A percentile compares a stretch with the other conserved stretches of the same genome.
Evolutionary conservation across 148 eudicot genomes (phyloP).

Genomic region (Silene uniflora): DNA sequence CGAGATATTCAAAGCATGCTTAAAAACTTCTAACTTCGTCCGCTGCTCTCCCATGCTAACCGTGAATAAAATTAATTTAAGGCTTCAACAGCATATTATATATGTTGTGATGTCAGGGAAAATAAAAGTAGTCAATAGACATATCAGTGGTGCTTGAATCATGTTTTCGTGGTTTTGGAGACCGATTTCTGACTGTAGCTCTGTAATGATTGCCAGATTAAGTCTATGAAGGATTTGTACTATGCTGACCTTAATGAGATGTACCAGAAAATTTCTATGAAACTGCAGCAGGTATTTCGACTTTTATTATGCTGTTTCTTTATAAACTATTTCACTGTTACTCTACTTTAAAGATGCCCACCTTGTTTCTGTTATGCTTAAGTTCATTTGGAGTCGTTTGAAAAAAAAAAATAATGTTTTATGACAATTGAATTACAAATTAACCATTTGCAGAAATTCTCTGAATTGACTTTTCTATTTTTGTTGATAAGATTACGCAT

Average conservation of each 20-base stretch:
- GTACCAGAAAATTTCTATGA: slow-evolving; percentile 66
- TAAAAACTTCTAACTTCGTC: too few relatives aligned
- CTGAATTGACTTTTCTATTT: background rate
- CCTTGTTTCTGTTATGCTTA: background rate
- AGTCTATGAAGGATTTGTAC: slow-evolving; percentile 70
- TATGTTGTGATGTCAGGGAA: background rate
- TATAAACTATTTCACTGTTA: background rate
- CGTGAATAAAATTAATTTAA: background rate
- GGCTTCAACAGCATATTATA: background rate
- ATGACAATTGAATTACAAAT: background rate
- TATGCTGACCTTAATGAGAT: slow-evolving; percentile 62
- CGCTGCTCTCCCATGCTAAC: background rate
- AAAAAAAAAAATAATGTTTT: too few relatives aligned
- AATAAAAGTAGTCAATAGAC: background rate
- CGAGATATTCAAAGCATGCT: background rate
- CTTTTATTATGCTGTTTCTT: background rate
- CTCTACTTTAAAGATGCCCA: background rate
- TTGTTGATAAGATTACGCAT: too few relatives aligned
- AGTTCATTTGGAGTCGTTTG: background rate
- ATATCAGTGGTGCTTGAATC: background rate
- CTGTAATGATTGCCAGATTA: slow-evolving; percentile 55
- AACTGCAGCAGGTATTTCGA: slow-evolving; percentile 62
- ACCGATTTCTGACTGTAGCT: slow-evolving; percentile 21
- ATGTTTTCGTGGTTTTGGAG: slow-evolving; percentile 7
- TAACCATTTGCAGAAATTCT: background rate